Conservation (phyloP, 2,329 filamentous ascomycete species). For the Alternaria arborescens region DNA sequence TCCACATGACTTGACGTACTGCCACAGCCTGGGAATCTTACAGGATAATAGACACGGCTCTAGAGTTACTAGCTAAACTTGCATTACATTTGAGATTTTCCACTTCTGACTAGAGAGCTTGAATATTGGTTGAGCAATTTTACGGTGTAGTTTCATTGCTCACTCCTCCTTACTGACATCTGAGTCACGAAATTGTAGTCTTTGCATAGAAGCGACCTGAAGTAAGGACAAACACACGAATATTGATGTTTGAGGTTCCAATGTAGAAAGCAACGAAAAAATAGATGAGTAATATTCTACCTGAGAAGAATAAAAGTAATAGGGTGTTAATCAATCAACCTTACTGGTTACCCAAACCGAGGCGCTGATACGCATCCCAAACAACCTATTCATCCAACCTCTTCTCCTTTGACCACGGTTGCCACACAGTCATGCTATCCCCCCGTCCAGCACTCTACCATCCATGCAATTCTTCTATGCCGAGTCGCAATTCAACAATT, state of each 20-base stretch:
- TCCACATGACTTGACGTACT: not conserved
- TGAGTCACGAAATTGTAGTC: not conserved
- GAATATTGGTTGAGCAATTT: not conserved
- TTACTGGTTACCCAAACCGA: not conserved
- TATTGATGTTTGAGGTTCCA: not conserved
- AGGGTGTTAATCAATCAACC: too few species aligned
- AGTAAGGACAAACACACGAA: not conserved
- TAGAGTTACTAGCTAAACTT: not conserved
- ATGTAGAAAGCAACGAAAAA: not conserved
- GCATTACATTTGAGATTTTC: not conserved
- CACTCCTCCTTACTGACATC: not conserved
- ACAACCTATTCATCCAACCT: not conserved
- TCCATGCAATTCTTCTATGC: too few species aligned
- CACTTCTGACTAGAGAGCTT: not conserved
- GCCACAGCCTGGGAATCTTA: not conserved
- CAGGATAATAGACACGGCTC: not conserved
- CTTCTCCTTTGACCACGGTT: not conserved
- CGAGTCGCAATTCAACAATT: too few species aligned
- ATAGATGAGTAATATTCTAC: not conserved
- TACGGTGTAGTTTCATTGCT: not conserved
- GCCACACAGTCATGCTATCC: not conserved
- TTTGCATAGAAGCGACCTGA: not conserved
- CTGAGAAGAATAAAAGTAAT: not conserved
- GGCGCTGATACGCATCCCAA: not conserved
- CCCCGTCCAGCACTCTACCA: not conserved